phyloP scores from a whole-genome alignment of 352 stramenopile species.

The Blastocystis hominis region DNA sequence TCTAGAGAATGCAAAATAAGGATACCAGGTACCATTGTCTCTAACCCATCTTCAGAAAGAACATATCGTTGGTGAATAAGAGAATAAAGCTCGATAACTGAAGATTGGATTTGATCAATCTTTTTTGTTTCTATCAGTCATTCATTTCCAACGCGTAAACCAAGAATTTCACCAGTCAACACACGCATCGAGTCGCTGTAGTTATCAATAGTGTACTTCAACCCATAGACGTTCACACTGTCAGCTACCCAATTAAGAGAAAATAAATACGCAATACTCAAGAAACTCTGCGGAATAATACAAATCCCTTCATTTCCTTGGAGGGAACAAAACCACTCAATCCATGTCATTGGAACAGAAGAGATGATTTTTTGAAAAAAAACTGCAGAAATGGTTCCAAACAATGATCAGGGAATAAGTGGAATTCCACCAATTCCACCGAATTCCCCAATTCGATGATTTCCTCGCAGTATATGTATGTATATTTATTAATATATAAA shows the following conservation, averaged over 20 bases:
- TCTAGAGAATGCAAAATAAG: background rate
- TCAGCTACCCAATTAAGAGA: background rate
- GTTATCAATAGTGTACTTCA: background rate
- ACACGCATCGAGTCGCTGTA: background rate
- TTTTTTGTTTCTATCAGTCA: background rate
- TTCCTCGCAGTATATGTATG: background rate
- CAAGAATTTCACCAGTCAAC: background rate
- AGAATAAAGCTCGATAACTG: slow-evolving; percentile 34
- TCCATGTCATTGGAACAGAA: slow-evolving; percentile 33
- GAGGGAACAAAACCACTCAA: slow-evolving; percentile 46
- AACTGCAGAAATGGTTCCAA: background rate
- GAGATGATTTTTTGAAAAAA: background rate
- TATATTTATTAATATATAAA: background rate
- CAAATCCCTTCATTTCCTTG: slow-evolving; percentile 41
- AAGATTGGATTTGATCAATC: slow-evolving; percentile 13
- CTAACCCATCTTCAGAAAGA: background rate
- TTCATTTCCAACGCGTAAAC: background rate
- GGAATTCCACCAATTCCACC: background rate
- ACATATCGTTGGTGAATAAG: slow-evolving; percentile 26
- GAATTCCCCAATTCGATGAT: background rate
- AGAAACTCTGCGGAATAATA: slow-evolving; percentile 1
- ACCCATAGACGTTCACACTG: background rate
- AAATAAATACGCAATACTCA: background rate
- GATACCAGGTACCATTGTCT: background rate
- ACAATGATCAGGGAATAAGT: background rate